These are phyloP conservation scores for Backusella westeae DNA, from an alignment of 192 early-diverging fungal species.

Conservation along the genomic window DNA sequence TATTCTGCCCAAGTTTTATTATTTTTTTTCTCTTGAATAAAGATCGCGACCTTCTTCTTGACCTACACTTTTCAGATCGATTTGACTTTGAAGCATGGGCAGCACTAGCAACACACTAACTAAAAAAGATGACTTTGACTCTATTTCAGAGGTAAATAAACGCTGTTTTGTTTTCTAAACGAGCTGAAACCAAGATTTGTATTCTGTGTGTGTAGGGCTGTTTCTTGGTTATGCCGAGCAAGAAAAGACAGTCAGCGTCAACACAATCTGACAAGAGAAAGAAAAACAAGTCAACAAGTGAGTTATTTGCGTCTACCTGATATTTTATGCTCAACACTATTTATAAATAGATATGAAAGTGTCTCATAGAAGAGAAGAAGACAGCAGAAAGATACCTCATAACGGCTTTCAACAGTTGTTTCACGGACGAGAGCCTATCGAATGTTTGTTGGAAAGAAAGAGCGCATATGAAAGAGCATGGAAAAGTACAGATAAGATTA, in stretches of 20 bases:
- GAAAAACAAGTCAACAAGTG: background rate
- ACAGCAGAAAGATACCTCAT: constrained; percentile 21
- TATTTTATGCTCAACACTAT: background rate
- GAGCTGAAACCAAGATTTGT: background rate
- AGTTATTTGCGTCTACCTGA: background rate
- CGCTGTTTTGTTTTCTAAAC: background rate
- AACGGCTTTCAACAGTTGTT: constrained; percentile 63
- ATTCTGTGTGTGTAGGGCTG: constrained; percentile 30
- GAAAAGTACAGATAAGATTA: constrained; percentile 42
- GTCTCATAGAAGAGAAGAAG: background rate
- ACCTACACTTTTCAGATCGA: background rate
- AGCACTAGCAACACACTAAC: background rate
- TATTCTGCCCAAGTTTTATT: background rate
- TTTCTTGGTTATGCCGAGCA: constrained; percentile 38
- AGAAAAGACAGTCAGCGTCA: background rate
- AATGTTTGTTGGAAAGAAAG: constrained; percentile 48
- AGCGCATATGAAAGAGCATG: constrained; percentile 52
- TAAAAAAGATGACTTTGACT: constrained; percentile 40
- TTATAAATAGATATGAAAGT: background rate
- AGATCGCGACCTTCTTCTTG: constrained; percentile 4
- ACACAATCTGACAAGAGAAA: constrained; percentile 12
- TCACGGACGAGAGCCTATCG: constrained; percentile 53
- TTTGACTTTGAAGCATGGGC: background rate
- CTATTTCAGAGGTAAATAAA: constrained; percentile 41
- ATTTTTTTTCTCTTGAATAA: background rate